A percentile compares a stretch with the other conserved stretches of the same genome.
These are phyloP conservation scores for Blastosporella zonata DNA, from an alignment of 1,284 basidiomycete species.

Conservation along the genomic window DNA sequence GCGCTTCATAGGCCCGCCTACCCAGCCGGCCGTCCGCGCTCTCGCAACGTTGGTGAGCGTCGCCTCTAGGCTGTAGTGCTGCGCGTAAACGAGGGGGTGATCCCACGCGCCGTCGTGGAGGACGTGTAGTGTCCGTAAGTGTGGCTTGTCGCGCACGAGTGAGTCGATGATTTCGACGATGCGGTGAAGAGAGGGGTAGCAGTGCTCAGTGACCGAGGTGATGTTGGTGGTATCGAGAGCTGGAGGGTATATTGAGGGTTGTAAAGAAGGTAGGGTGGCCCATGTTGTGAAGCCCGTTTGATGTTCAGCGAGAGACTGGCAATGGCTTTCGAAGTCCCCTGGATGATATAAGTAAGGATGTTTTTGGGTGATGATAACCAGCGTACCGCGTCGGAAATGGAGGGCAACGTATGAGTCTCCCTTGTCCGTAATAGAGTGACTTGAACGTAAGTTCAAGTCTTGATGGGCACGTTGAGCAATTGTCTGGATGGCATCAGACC, in stretches of 20 bases:
- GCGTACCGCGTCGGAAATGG: slow-evolving; percentile 39
- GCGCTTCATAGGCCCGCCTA: slow-evolving; percentile 35
- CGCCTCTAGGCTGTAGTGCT: slow-evolving; percentile 35
- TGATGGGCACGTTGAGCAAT: slow-evolving; percentile 33
- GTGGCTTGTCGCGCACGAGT: slow-evolving; percentile 32
- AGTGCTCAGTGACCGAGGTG: slow-evolving; percentile 38
- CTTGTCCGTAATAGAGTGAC: slow-evolving; percentile 19
- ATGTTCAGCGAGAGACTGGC: slow-evolving; percentile 29
- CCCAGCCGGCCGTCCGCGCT: slow-evolving; percentile 33
- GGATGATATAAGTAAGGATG: neutral
- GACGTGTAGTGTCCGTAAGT: slow-evolving; percentile 37
- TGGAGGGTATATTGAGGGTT: slow-evolving; percentile 30
- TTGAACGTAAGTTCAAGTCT: slow-evolving; percentile 27
- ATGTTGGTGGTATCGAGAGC: slow-evolving; percentile 31
- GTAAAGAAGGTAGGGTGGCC: slow-evolving; percentile 39
- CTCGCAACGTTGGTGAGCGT: slow-evolving; percentile 32
- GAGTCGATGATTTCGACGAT: slow-evolving; percentile 36
- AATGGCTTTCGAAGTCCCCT: slow-evolving; percentile 43
- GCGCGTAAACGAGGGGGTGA: slow-evolving; percentile 39
- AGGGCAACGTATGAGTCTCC: slow-evolving; percentile 40
- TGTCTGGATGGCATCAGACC: slow-evolving; percentile 32
- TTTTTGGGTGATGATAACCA: neutral
- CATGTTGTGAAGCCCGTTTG: slow-evolving; percentile 42
- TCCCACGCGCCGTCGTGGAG: slow-evolving; percentile 46
- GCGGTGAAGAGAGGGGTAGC: slow-evolving; percentile 38